Percentiles rank a stretch among this genome's conserved stretches.
Conservation (phyloP, 352 stramenopile genomes). For the Pythium aristosporum region DNA sequence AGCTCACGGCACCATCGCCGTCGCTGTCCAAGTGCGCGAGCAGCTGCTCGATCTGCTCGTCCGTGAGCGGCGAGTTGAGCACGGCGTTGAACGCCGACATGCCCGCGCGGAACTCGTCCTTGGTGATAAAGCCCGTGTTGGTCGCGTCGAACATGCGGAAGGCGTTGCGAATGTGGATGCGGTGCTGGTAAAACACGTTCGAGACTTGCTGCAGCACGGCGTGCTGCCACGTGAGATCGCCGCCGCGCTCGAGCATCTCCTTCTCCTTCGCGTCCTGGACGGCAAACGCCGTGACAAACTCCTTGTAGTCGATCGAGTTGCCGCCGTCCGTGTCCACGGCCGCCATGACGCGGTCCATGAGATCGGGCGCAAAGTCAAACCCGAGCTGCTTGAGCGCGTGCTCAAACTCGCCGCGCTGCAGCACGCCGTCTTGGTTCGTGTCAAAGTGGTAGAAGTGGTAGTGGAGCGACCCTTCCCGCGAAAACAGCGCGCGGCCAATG, state of each 20-base stretch:
- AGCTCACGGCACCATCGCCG: slow-evolving; percentile 90
- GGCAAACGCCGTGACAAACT: slow-evolving; percentile 90
- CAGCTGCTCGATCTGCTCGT: slow-evolving; percentile 91
- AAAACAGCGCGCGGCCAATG: slow-evolving; percentile 78
- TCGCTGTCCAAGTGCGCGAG: slow-evolving; percentile 88
- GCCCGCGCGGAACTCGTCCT: slow-evolving; percentile 84
- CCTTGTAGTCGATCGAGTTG: slow-evolving; percentile 90
- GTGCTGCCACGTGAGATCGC: slow-evolving; percentile 87
- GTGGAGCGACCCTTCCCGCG: slow-evolving; percentile 65
- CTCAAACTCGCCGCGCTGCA: slow-evolving; percentile 78
- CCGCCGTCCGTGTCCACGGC: slow-evolving; percentile 88
- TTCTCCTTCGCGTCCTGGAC: slow-evolving; percentile 81
- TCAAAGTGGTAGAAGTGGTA: slow-evolving; percentile 87
- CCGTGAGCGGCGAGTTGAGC: slow-evolving; percentile 88
- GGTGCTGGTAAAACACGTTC: slow-evolving; percentile 94
- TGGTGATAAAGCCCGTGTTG: slow-evolving; percentile 75
- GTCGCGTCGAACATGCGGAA: slow-evolving; percentile 92
- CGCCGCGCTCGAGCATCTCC: slow-evolving; percentile 46
- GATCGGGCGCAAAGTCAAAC: slow-evolving; percentile 50
- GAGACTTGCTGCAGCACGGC: slow-evolving; percentile 91
- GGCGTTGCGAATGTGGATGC: slow-evolving; percentile 90
- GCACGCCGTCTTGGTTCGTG: slow-evolving; percentile 80
- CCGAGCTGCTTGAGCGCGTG: slow-evolving; percentile 63
- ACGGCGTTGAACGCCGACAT: slow-evolving; percentile 89
- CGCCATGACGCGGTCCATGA: slow-evolving; percentile 77